Evolutionary conservation across 768 basidiomycete genomes (phyloP), one percentile per base, ranked within the genome.

Genomic region (Panus rudis): DNA sequence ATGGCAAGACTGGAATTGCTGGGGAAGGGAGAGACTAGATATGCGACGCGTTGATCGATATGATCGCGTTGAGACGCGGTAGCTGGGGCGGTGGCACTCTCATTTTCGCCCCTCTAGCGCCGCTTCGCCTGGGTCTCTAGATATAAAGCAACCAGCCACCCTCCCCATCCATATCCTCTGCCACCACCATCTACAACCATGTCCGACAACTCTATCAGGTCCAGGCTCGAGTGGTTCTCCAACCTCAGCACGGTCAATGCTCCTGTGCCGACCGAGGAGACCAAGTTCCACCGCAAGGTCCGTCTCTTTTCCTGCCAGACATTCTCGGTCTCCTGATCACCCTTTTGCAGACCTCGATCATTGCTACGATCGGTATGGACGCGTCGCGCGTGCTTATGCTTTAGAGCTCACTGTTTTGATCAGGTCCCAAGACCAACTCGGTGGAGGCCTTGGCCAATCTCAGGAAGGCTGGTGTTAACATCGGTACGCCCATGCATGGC

Each of bases 141-240:
- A 45, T 40, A 42, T 48, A 53, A 49, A 53, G 45, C 46, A 43
- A 42, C 37, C 46, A 49, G 46, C 43, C 41, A 47, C 17, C 49
- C 45, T 39, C 50, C 16, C 33, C 33, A 35, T 8, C 33, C 23
- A n/a, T 21, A 44, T 21, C 41, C 19, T 16, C 35, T 26, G 35
- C 12, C 50, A 42, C 45, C 46, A 45, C 44, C 51, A 59, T 61
- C 57, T 13, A 24, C 52, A 32, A 37, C 51, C 17, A 35, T 16
- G 16, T 30, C 28, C 28, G 33, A 20, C 16, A 20, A 35, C n/a
- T 23, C 45, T 34, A 58, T 81, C 58, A 76, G 78, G 51, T 86
- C 85, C 52, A 91, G 92, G 63, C 80, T 97, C 63, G 85, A 92
- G 65, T 98, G 94, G 94, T 82, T 84, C 58, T 81, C 92, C 37